Conservation (phyloP, 163 green algal genomes). For the Picocystis sp. region DNA sequence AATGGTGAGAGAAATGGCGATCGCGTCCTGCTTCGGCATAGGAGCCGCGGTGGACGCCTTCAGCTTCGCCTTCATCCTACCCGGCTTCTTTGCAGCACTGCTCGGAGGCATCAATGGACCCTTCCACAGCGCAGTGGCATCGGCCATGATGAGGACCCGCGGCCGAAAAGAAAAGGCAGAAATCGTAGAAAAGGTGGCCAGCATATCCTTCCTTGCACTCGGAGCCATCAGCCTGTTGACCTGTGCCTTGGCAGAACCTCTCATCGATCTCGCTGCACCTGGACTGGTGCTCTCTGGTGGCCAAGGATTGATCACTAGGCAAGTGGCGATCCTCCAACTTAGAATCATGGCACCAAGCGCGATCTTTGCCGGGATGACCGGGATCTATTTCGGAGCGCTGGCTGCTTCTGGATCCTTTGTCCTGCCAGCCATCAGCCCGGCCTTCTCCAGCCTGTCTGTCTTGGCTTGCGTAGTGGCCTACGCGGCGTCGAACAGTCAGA, state of each 20-base stretch:
- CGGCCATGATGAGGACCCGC: conserved; percentile 3
- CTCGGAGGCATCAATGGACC: conserved; percentile 23
- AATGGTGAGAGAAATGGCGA: neutral
- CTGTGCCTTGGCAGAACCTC: conserved; percentile 11
- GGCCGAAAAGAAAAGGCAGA: conserved; percentile 7
- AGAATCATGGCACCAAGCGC: conserved; percentile 18
- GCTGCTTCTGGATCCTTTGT: neutral
- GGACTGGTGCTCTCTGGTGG: conserved; percentile 3
- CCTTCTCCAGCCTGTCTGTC: conserved; percentile 12
- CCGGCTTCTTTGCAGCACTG: conserved; percentile 19
- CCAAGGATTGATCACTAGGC: too few relatives aligned
- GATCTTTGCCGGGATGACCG: conserved; percentile 15
- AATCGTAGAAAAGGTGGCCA: conserved; percentile 13
- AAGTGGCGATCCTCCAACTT: conserved; percentile 9
- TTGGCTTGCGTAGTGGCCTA: conserved; percentile 6
- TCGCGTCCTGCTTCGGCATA: conserved; percentile 9
- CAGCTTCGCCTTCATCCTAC: conserved; percentile 19
- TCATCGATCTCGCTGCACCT: conserved; percentile 14
- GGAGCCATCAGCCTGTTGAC: conserved; percentile 7
- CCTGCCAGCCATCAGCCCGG: conserved; percentile 15
- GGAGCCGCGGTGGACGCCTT: conserved; percentile 22
- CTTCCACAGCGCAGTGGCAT: conserved; percentile 20
- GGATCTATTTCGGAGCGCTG: conserved; percentile 18
- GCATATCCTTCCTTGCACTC: conserved; percentile 9
- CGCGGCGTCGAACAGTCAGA: neutral